phyloP scores from a whole-genome alignment of 2,329 filamentous ascomycete species.

The Curvularia lunata region DNA sequence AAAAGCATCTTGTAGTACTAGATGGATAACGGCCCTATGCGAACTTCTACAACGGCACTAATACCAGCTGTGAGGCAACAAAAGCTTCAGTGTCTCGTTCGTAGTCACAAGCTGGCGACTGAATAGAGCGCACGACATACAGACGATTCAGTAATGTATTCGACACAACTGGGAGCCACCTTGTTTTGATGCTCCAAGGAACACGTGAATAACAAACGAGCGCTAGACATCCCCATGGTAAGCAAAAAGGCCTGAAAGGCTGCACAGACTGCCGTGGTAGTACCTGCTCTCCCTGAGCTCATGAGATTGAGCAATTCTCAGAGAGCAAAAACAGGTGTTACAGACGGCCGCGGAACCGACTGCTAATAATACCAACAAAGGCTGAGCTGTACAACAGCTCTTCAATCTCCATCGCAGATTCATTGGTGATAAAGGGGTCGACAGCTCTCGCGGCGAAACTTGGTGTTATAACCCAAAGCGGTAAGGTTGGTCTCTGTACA shows the following conservation, averaged over 20 bases:
- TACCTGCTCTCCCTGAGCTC: background rate
- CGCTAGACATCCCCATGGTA: background rate
- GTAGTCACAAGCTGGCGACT: too few species aligned
- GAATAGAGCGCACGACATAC: too few species aligned
- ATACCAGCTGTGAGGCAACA: too few species aligned
- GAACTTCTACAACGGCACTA: too few species aligned
- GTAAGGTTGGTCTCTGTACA: slow-evolving; percentile 3
- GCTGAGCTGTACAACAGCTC: background rate
- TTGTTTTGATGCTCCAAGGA: background rate
- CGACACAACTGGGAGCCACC: too few species aligned
- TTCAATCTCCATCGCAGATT: background rate
- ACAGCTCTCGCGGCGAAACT: background rate
- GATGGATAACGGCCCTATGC: too few species aligned
- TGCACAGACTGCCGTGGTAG: background rate
- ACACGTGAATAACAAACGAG: background rate
- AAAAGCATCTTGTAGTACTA: too few species aligned
- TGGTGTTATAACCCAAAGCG: slow-evolving; percentile 1
- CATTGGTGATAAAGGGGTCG: slow-evolving; percentile 3
- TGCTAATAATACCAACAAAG: background rate
- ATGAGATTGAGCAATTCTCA: background rate
- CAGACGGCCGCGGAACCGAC: background rate
- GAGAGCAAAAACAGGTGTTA: background rate
- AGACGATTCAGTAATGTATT: too few species aligned
- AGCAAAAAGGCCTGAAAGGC: background rate
- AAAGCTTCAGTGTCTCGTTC: too few species aligned